phyloP scores from a whole-genome alignment of 1,284 basidiomycete genomes.

The Apiotrichum laibachii region DNA sequence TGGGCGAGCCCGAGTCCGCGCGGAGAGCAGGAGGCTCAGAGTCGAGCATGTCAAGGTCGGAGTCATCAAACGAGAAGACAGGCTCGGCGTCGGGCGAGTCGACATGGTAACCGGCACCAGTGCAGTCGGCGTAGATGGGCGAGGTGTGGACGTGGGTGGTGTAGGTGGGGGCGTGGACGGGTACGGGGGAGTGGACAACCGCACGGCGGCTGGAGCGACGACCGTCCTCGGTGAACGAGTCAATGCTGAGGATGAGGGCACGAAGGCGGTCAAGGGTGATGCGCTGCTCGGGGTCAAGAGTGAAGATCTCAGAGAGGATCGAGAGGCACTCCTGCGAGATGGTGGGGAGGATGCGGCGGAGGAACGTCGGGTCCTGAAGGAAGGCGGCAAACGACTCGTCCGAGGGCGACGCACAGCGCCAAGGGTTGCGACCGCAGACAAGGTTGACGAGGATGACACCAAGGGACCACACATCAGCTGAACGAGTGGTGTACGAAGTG shows the following conservation, averaged over 20 bases:
- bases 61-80: conserved; percentile 37
- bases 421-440: conserved; percentile 81
- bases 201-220: conserved; percentile 52
- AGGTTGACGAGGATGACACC: conserved; percentile 91
- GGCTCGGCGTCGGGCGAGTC: conserved; percentile 29
- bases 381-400: conserved; percentile 73
- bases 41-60: conserved; percentile 20
- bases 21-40: conserved; percentile 39
- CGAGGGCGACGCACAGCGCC: conserved; percentile 68
- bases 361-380: conserved; percentile 63
- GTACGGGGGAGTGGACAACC: conserved; percentile 22
- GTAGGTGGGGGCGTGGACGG: conserved; percentile 27
- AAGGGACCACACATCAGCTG: conserved; percentile 87
- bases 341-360: conserved; percentile 67
- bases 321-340: conserved; percentile 56
- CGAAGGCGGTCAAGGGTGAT: conserved; percentile 66
- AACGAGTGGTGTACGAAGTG: conserved; percentile 63
- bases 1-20: conserved; percentile 39
- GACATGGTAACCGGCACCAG: conserved; percentile 20
- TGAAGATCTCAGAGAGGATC: conserved; percentile 61
- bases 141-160: conserved; percentile 21
- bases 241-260: conserved; percentile 58
- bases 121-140: conserved; percentile 18
- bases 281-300: conserved; percentile 59
- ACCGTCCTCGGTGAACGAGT: conserved; percentile 66